These are phyloP conservation scores for Cercophora scortea DNA, from an alignment of 495 filamentous ascomycete species.

Conservation along the genomic window DNA sequence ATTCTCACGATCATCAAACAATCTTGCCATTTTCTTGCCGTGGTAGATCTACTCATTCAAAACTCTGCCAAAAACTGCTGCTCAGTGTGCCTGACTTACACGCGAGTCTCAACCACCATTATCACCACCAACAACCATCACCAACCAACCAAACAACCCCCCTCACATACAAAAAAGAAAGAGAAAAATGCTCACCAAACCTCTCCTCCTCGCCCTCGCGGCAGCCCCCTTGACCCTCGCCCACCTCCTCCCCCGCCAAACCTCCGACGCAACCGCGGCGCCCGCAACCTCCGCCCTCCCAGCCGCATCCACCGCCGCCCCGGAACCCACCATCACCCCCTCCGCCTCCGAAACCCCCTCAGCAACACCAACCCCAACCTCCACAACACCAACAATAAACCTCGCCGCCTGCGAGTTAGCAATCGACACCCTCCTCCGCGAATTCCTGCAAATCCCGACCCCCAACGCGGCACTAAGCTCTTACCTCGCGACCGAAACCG, in stretches of 20 bases:
- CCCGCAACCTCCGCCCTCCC: not conserved
- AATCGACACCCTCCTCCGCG: not conserved
- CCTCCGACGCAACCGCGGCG: not conserved
- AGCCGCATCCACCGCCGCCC: not conserved
- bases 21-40: too few species aligned
- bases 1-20: too few species aligned
- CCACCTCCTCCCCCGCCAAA: not conserved
- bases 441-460: not conserved
- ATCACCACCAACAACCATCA: not conserved
- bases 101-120: too few species aligned
- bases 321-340: not conserved
- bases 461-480: conserved; percentile 1
- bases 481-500: not conserved
- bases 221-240: not conserved
- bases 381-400: not conserved
- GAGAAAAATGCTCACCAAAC: not conserved
- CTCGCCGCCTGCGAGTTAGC: not conserved
- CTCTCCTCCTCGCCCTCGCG: not conserved
- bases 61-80: too few species aligned
- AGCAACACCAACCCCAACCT: not conserved
- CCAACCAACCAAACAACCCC: not conserved
- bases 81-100: too few species aligned
- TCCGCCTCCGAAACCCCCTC: not conserved
- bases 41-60: too few species aligned
- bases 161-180: not conserved